Base-by-base conservation (phyloP, 1,284 basidiomycete genomes). In the Marasmius fiardii region DNA sequence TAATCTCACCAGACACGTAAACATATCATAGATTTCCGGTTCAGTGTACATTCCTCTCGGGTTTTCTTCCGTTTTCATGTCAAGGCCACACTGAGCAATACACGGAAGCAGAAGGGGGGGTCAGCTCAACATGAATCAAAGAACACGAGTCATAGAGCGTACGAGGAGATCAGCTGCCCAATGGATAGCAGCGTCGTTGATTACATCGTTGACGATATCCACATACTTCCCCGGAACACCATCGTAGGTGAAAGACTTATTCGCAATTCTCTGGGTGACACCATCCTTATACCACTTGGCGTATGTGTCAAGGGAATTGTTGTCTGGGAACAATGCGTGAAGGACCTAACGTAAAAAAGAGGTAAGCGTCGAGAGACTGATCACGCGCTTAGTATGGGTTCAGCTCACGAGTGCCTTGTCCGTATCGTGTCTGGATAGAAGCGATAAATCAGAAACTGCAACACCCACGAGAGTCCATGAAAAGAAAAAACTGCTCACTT, bases 201-300 rank as follows among this genome's bases (percentile, higher is more conserved):
- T 74, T 7, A 88, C 83, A 56, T 86, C 80, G 35, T 75, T 73
- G 20, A 87, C 80, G 47, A 89, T 71, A 64, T 90, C 83, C 51
- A 88, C 64, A 52, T 77, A 78, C 10, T 66, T 73, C 2, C 72
- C 74, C 3, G 69, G 55, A n/a, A 73, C 66, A 23, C 73, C 74
- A 51, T 65, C 66, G 26, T 61, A 71, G 60, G 59, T 64, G 66
- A 67, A 74, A 4, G 70, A 65, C 28, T 65, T 65, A 43, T 68
- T 65, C 31, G 65, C 62, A 43, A 74, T 69, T 43, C 65, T 61
- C 52, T 64, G 57, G 1, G 47, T 55, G 10, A 65, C 58, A 43
- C 63, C 65, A 6, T 65, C 65, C 16, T 64, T 61, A 56, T 68
- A 67, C 67, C 70, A 74, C 5, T 62, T 50, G 8, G 63, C 61